These are phyloP conservation scores for Colletotrichum sp. DNA, from an alignment of 2,329 filamentous ascomycete species.

Conservation along the genomic window DNA sequence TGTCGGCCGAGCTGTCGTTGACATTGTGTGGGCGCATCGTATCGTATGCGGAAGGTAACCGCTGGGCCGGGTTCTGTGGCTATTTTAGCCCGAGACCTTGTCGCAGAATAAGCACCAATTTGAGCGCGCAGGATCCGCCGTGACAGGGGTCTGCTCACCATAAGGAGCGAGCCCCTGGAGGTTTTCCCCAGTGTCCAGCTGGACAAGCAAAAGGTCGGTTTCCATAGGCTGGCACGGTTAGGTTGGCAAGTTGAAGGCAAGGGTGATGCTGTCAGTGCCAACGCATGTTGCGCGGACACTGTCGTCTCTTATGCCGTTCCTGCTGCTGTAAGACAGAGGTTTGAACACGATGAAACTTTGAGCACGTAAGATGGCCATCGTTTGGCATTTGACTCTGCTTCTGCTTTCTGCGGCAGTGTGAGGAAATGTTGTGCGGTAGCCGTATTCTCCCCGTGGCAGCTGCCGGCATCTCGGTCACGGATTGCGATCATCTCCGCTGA, in stretches of 20 bases:
- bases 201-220: background rate
- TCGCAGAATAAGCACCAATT: constrained; percentile 13
- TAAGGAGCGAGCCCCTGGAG: background rate
- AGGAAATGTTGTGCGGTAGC: background rate
- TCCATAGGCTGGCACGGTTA: background rate
- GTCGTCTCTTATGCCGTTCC: background rate
- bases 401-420: background rate
- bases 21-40: background rate
- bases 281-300: background rate
- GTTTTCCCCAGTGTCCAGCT: background rate
- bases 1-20: background rate
- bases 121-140: constrained; percentile 1
- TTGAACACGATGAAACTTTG: background rate
- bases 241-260: background rate
- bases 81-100: constrained; percentile 17
- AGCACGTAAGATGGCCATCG: background rate
- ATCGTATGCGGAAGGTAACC: constrained; percentile 4
- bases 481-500: constrained; percentile 19
- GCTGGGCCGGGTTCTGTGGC: constrained; percentile 5
- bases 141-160: background rate
- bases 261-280: constrained; percentile 2
- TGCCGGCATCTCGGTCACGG: constrained; percentile 11
- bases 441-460: background rate
- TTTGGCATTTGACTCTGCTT: background rate
- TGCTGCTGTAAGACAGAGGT: background rate